Base-by-base conservation (phyloP, 495 filamentous ascomycete genomes). In the Durotheca rogersii region DNA sequence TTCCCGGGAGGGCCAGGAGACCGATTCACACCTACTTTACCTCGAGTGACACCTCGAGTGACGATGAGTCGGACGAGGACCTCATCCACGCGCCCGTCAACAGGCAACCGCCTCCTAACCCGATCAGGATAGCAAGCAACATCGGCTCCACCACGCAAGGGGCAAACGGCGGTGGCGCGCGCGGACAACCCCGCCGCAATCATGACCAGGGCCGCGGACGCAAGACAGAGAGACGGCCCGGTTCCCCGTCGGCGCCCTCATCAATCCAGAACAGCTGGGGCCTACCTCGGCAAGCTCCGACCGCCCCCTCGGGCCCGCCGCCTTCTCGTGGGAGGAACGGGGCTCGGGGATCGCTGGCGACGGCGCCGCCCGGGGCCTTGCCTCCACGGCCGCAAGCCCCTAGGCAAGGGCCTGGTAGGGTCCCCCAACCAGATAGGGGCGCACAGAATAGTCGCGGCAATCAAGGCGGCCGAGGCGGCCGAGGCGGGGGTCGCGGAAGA, bases 51-150 rank as follows among this genome's bases (percentile, higher is more conserved):
- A n/a, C n/a, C n/a, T n/a, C n/a, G n/a, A n/a, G n/a, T n/a, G n/a
- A n/a, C 32, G 73, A 73, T 7, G 71, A 75, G 9, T 72, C 72
- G 6, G 65, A 72, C 2, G 71, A 73, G 14, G 64, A 59, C 14
- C 67, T 73, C 39, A 58, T 76, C 15, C 68, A 67, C 4, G 56
- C 64, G 17, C 67, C 65, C 9, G 45, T 74, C 6, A 52, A 57
- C 32, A 62, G 50, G 33, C 49, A 34, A n/a, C 37, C 34, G 6
- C 40, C 43, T 27, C 42, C 51, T 12, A 56, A 60, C 11, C 46
- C 53, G n/a, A 74, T 70, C 29, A 57, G 37, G 7, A 67, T 74
- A 35, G 51, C 66, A 9, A 63, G 52, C 27, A 66, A 52, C 18
- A 62, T 55, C 31, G 42, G 53, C 21, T 46, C 51, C 6, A 6